These are phyloP conservation scores for Oidiodendron maius DNA, from an alignment of 495 filamentous ascomycete genomes.

Conservation along the genomic window DNA sequence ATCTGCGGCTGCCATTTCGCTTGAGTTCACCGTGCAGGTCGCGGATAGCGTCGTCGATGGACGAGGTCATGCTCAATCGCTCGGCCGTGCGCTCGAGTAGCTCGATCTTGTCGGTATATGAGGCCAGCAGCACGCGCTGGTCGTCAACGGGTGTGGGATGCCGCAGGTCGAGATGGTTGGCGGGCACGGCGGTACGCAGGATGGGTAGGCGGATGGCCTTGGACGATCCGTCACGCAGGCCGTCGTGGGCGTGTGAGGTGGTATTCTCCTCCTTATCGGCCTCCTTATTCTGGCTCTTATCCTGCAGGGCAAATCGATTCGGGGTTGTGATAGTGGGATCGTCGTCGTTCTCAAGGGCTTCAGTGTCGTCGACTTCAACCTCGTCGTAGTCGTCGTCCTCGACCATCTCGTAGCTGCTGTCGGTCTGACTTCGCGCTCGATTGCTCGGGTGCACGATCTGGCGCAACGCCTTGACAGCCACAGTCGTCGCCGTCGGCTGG, in stretches of 20 bases:
- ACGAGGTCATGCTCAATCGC: constrained; percentile 69
- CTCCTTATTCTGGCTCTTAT: too few species aligned
- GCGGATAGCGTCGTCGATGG: constrained; percentile 75
- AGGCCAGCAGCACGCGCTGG: constrained; percentile 65
- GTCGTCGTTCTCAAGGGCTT: background rate
- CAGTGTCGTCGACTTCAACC: too few species aligned
- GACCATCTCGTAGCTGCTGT: constrained; percentile 14
- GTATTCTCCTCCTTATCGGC: background rate
- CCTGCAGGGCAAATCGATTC: too few species aligned
- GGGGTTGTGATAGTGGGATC: constrained; percentile 11
- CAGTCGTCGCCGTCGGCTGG: background rate
- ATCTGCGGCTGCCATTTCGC: constrained; percentile 54
- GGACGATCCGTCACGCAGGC: too few species aligned
- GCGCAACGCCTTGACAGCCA: too few species aligned
- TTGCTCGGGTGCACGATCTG: too few species aligned
- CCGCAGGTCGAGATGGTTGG: constrained; percentile 52
- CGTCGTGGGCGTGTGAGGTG: background rate
- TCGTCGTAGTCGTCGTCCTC: constrained; percentile 16
- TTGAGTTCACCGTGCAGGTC: constrained; percentile 76
- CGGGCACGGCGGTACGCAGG: constrained; percentile 54
- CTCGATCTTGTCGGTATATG: constrained; percentile 68
- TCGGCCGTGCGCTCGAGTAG: constrained; percentile 78
- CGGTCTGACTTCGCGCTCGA: too few species aligned
- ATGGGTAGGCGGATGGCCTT: too few species aligned
- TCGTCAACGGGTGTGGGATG: constrained; percentile 81